phyloP scores from a whole-genome alignment of 2,329 filamentous ascomycete species.

The Canariomyces notabilis region DNA sequence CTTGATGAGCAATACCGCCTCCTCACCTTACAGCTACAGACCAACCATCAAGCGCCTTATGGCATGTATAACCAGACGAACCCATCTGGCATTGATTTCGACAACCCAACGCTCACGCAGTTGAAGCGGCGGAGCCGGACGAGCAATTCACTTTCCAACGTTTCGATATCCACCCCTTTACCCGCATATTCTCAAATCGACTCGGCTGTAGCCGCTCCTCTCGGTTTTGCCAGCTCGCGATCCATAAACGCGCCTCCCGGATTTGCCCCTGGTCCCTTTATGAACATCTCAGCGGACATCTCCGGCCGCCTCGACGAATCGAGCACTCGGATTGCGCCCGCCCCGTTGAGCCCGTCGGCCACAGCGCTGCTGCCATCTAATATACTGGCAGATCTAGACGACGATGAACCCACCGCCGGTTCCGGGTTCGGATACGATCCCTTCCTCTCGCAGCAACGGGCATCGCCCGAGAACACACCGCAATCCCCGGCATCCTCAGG shows the following conservation, averaged over 20 bases:
- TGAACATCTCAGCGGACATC: slow-evolving; percentile 42
- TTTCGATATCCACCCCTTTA: slow-evolving; percentile 35
- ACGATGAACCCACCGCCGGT: slow-evolving; percentile 46
- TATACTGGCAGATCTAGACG: slow-evolving; percentile 59
- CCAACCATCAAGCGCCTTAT: slow-evolving; percentile 29
- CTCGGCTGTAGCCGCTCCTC: slow-evolving; percentile 28
- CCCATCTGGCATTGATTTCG: slow-evolving; percentile 44
- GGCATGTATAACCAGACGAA: slow-evolving; percentile 43
- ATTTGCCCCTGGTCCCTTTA: slow-evolving; percentile 50
- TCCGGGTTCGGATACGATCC: slow-evolving; percentile 31
- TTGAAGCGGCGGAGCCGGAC: slow-evolving; percentile 45
- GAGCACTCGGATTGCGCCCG: slow-evolving; percentile 57
- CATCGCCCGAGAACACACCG: slow-evolving; percentile 41
- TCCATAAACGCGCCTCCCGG: slow-evolving; percentile 39
- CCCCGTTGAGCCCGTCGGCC: slow-evolving; percentile 72
- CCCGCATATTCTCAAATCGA: slow-evolving; percentile 38
- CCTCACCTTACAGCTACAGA: slow-evolving; percentile 43
- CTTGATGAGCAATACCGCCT: slow-evolving; percentile 45
- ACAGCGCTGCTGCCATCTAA: slow-evolving; percentile 68
- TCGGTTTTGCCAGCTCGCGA: slow-evolving; percentile 46
- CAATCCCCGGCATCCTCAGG: slow-evolving; percentile 59
- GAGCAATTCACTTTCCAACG: slow-evolving; percentile 43
- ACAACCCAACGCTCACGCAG: slow-evolving; percentile 37
- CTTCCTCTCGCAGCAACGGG: slow-evolving; percentile 31
- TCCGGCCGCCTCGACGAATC: slow-evolving; percentile 51